Evolutionary conservation across 2,329 filamentous ascomycete species (phyloP).

Genomic region (Mycosphaerelloides madeirae): DNA sequence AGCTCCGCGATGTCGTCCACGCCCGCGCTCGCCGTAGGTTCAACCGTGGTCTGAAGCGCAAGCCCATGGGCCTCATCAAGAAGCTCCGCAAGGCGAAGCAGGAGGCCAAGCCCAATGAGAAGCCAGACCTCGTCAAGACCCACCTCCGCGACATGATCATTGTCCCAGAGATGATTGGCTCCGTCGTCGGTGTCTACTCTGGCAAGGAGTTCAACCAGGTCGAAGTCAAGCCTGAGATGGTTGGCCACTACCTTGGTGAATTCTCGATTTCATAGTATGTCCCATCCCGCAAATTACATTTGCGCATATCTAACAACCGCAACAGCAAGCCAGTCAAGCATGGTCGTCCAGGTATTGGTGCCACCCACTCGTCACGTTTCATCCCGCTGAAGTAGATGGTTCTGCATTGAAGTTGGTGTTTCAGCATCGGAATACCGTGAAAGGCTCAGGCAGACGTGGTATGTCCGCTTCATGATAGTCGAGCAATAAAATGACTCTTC

Average conservation of each 20-base stretch:
- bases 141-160: slow-evolving; percentile 99
- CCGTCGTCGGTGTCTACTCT: slow-evolving; percentile 98
- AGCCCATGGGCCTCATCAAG: slow-evolving; percentile 99
- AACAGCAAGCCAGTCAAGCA: slow-evolving; percentile 98
- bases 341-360: slow-evolving; percentile 99
- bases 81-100: slow-evolving; percentile 99
- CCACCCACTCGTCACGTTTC: slow-evolving; percentile 99
- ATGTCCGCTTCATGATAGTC: slow-evolving; percentile 9
- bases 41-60: slow-evolving; percentile 99
- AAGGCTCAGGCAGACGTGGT: not conserved
- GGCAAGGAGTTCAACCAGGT: slow-evolving; percentile 99
- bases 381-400: slow-evolving; percentile 90
- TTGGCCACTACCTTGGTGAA: slow-evolving; percentile 98
- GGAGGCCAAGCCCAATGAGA: slow-evolving; percentile 98
- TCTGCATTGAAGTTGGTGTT: slow-evolving; percentile 3
- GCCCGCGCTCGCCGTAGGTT: slow-evolving; percentile 97
- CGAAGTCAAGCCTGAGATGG: slow-evolving; percentile 99
- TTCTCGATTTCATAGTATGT: slow-evolving; percentile 99
- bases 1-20: slow-evolving; percentile 99
- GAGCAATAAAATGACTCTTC: slow-evolving; percentile 10
- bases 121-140: slow-evolving; percentile 98
- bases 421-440: slow-evolving; percentile 5
- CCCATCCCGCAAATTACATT: slow-evolving; percentile 4
- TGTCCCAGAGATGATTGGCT: slow-evolving; percentile 99
- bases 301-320: slow-evolving; percentile 46